Base-by-base conservation (phyloP, 2,329 filamentous ascomycete species). In the Aspergillus novofumigatus region DNA sequence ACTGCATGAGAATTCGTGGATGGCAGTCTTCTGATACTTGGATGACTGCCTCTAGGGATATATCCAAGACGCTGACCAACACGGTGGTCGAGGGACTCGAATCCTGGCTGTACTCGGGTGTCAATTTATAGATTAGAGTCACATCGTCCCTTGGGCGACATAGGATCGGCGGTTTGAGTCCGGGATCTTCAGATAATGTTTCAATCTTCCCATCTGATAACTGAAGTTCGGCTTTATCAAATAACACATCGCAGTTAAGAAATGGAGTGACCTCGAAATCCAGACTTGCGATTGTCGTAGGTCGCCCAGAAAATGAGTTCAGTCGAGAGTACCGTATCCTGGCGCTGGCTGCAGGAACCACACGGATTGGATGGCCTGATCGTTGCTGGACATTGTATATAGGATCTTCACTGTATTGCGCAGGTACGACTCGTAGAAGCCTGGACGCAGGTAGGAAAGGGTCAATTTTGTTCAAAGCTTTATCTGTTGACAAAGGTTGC, bases 371-470 rank as follows among this genome's bases (percentile, higher is more conserved):
- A 52, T 80, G 77, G 50, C 80, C 78, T 45, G 79, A 78, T 35
- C 80, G 77, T 58, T 80, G 83, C 59, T 79, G 75, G 47, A 86
- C 76, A n/a, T 81, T 81, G 54, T 81, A 79, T 21, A 79, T 72
- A 44, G 78, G 73, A 50, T 81, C 79, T 56, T 80, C 77, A 4
- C 75, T 73, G 38, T 78, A 74, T 6, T 80, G 72, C 11, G 77
- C 76, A 1, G 83, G 83, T 2, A 82, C 77, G 42, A 85, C 80
- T 60, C 83, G 83, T 59, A 81, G 77, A 51, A 86, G 78, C 50
- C 82, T 75, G 47, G 81, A 80, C 25, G 83, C 81, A n/a, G 83
- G 82, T 10, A 86, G 76, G 57, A 81, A 81, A 25, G 83, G 80
- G 48, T 79, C 72, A 28, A 77, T 74, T 25, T 75, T 73, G n/a